Percentiles rank a stretch among this genome's conserved stretches.
These are phyloP conservation scores for Plasmopara viticola DNA, from an alignment of 352 stramenopile genomes.

Conservation along the genomic window DNA sequence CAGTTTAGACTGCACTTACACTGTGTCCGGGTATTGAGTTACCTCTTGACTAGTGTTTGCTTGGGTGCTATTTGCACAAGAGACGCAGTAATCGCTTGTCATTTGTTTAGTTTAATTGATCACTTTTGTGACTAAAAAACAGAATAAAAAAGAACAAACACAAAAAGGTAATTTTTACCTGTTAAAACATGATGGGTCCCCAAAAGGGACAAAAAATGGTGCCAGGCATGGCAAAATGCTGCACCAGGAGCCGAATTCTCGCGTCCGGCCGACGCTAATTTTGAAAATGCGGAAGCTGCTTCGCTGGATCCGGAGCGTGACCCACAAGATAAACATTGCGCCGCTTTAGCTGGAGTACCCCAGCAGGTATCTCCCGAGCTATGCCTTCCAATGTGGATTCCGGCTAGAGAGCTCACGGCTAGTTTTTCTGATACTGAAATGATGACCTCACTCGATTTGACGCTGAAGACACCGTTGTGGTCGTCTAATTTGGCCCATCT, in stretches of 20 bases:
- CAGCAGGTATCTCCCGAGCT: background rate
- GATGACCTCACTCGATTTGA: too few species aligned
- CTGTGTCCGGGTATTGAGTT: too few species aligned
- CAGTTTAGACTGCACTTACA: too few species aligned
- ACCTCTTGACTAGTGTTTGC: too few species aligned
- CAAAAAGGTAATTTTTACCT: too few species aligned
- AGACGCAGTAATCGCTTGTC: too few species aligned
- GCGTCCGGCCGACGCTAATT: background rate
- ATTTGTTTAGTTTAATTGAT: too few species aligned
- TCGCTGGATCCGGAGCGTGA: background rate
- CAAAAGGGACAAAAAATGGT: background rate
- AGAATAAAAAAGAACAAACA: too few species aligned
- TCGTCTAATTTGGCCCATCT: too few species aligned
- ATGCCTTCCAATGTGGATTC: background rate
- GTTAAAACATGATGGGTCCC: background rate
- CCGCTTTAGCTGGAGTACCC: background rate
- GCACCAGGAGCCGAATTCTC: background rate
- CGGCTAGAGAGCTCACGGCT: background rate
- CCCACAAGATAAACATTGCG: background rate
- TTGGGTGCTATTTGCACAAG: too few species aligned
- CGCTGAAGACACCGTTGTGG: too few species aligned
- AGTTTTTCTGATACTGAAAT: background rate
- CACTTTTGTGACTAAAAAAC: too few species aligned
- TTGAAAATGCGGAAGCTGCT: background rate
- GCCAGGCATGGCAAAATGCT: background rate